Base-by-base conservation (phyloP, 257 asterid genomes). In the Linaria vulgaris region DNA sequence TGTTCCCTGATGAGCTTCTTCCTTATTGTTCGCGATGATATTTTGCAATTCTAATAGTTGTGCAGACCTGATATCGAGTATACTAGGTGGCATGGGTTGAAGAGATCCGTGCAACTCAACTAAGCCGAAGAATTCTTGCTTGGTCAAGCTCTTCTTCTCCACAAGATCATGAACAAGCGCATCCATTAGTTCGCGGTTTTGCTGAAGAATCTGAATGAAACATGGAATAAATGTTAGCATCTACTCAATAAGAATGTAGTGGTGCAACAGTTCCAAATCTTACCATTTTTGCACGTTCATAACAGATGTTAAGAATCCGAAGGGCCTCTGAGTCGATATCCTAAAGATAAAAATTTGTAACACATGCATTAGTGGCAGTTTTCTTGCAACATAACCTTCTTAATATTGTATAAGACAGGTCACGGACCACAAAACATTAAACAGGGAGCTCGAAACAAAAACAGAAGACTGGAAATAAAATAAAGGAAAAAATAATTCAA, bases 241-340 rank as follows among this genome's bases (percentile, higher is more conserved):
- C 50, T 65, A 15, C 25, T 43, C 55, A 45, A 53, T 5, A 23
- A 57, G 39, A 66, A 12, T 22, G 9, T 4, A 43, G 27, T 4
- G 11, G 45, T 44, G 41, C 10, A 12, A 41, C 23, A 27, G 17
- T 60, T 68, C 38, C 22, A 48, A 21, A 46, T 21, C 15, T 27
- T 82, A 92, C 96, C 99, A 22, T 74, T 80, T 87, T 89, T 56
- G 96, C 84, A 45, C 91, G 95, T 59, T 79, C 95, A 21, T 89
- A 87, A 44, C 99, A 89, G 59, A 47, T 62, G 20, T 85, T 69
- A 37, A 85, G 73, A 70, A 92, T 78, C 66, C 66, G 74, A 66
- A 78, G 44, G 17, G 99, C 97, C 89, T 92, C 94, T 5, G 78
- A 19, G 73, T 92, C 99, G 51, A 89, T 85, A 5, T 81, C 94